These are phyloP conservation scores for Penicillium sclerotiorum DNA, from an alignment of 2,329 filamentous ascomycete species.

Conservation along the genomic window DNA sequence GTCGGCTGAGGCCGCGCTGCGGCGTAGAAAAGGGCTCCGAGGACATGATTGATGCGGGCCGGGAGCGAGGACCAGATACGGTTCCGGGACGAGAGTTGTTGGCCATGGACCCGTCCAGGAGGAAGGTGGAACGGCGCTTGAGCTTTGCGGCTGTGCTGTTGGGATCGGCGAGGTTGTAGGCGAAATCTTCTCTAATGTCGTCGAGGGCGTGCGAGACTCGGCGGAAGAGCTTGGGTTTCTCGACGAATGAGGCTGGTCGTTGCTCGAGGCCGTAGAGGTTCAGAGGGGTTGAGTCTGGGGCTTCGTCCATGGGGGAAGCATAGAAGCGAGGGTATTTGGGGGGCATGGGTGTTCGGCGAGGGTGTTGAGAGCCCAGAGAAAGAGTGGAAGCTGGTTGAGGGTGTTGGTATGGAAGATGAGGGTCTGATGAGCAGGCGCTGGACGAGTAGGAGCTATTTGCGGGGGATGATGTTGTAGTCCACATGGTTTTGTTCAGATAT, in stretches of 20 bases:
- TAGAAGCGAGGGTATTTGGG: conserved; percentile 38
- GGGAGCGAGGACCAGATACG: conserved; percentile 19
- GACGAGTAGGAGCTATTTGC: conserved; percentile 33
- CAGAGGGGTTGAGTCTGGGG: conserved; percentile 34
- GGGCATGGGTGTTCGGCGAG: conserved; percentile 17
- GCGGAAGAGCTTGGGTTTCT: conserved; percentile 31
- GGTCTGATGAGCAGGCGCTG: conserved; percentile 30
- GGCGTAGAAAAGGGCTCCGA: conserved; percentile 23
- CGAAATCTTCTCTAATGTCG: conserved; percentile 39
- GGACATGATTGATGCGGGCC: conserved; percentile 32
- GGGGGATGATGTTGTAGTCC: conserved; percentile 16
- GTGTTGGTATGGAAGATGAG: conserved; percentile 29
- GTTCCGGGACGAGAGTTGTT: conserved; percentile 13
- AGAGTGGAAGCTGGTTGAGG: conserved; percentile 28
- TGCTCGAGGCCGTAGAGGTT: conserved; percentile 38
- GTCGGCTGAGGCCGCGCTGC: conserved; percentile 26
- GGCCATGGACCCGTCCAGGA: conserved; percentile 17
- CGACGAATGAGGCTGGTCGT: conserved; percentile 35
- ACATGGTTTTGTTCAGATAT: not conserved
- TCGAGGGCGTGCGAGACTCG: conserved; percentile 40
- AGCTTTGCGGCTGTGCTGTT: conserved; percentile 28
- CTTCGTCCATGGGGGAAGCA: conserved; percentile 34
- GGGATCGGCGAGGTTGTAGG: conserved; percentile 28
- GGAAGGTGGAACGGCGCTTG: conserved; percentile 32
- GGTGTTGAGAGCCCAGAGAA: conserved; percentile 24